A percentile compares a stretch with the other conserved stretches of the same genome.
Conservation (phyloP, 2,329 filamentous ascomycete species). For the Fusarium burgessii region DNA sequence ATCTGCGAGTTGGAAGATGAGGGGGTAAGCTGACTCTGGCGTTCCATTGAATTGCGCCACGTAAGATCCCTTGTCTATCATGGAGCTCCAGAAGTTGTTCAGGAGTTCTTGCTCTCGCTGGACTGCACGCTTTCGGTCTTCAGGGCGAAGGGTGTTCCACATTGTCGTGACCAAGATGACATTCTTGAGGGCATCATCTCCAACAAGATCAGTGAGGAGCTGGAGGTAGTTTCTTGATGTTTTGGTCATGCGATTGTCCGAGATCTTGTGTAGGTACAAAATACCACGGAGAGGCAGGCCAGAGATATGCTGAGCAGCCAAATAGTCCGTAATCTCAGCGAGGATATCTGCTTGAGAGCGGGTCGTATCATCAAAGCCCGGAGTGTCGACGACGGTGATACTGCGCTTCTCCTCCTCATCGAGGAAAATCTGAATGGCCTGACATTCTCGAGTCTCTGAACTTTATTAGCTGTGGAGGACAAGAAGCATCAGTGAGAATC, state of each 20-base stretch:
- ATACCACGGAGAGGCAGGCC: not conserved
- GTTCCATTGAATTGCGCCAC: not conserved
- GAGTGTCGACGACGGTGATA: not conserved
- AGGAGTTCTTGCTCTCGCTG: not conserved
- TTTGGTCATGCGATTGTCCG: not conserved
- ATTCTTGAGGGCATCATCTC: not conserved
- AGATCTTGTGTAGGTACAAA: not conserved
- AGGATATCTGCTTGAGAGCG: not conserved
- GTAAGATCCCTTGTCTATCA: not conserved
- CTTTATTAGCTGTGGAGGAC: not conserved
- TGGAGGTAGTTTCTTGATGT: not conserved
- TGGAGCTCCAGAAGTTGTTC: not conserved
- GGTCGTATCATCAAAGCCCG: not conserved
- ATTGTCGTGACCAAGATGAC: not conserved
- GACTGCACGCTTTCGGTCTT: not conserved
- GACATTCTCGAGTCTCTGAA: not conserved
- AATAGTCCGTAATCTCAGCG: not conserved
- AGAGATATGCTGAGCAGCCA: not conserved
- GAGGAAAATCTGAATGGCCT: not conserved
- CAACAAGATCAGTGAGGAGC: not conserved
- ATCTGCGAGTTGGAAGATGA: not conserved
- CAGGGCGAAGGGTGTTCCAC: not conserved
- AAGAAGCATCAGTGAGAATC: fast-evolving
- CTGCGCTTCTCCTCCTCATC: not conserved
- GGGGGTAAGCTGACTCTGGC: not conserved